These are phyloP conservation scores for Trichoderma brevicompactum DNA, from an alignment of 2,329 filamentous ascomycete species.

Conservation along the genomic window DNA sequence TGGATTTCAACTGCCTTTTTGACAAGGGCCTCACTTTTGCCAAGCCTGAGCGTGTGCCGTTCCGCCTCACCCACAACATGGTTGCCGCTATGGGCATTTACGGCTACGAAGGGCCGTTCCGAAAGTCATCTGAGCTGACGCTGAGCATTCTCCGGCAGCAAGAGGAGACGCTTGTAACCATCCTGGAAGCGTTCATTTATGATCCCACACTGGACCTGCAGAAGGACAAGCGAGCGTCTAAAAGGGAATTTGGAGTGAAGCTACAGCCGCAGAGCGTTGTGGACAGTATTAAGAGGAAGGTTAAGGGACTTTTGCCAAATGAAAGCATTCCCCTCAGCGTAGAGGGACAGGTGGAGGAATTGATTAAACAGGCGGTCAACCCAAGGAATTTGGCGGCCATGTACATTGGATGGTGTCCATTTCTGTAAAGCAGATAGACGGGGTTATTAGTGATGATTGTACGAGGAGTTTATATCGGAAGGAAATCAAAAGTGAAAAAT, in stretches of 20 bases:
- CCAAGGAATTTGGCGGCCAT: slow-evolving; percentile 81
- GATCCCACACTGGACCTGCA: slow-evolving; percentile 95
- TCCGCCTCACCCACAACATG: slow-evolving; percentile 98
- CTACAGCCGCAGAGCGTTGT: slow-evolving; percentile 74
- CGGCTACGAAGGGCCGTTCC: slow-evolving; percentile 90
- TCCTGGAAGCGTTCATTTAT: slow-evolving; percentile 95
- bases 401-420: slow-evolving; percentile 92
- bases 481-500: too few relatives aligned
- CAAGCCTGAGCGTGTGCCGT: slow-evolving; percentile 92
- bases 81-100: slow-evolving; percentile 95
- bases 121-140: slow-evolving; percentile 87
- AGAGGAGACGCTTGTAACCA: slow-evolving; percentile 95
- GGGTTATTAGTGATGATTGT: background rate
- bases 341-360: slow-evolving; percentile 94
- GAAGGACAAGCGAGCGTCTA: slow-evolving; percentile 59
- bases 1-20: slow-evolving; percentile 99
- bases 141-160: slow-evolving; percentile 83
- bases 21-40: slow-evolving; percentile 96
- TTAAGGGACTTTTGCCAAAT: slow-evolving; percentile 79
- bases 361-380: slow-evolving; percentile 86
- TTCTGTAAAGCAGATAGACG: slow-evolving; percentile 47
- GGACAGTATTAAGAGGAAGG: slow-evolving; percentile 84
- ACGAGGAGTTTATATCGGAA: too few relatives aligned
- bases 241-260: slow-evolving; percentile 49
- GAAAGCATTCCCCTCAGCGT: slow-evolving; percentile 93